Conservation (phyloP, 805 yeast genomes). For the Hanseniaspora nectarophila region DNA sequence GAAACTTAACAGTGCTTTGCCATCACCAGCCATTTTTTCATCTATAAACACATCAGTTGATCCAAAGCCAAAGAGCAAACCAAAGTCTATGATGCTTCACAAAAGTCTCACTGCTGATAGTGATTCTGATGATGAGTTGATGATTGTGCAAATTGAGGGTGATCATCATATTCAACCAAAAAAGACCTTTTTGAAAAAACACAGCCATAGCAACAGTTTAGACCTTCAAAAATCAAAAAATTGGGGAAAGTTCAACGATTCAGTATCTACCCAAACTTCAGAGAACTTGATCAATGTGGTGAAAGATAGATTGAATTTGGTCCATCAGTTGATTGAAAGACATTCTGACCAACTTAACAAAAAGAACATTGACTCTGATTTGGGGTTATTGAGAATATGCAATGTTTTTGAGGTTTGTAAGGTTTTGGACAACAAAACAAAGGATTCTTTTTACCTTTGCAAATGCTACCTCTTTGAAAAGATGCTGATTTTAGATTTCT, state of each 20-base stretch:
- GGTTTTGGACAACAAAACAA: conserved; percentile 16
- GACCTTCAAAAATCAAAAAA: background rate
- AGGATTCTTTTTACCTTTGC: conserved; percentile 21
- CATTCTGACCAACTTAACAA: conserved; percentile 20
- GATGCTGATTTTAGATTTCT: conserved; percentile 8
- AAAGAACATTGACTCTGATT: conserved; percentile 25
- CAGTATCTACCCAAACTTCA: background rate
- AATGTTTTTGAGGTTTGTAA: conserved; percentile 28
- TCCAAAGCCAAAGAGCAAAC: background rate
- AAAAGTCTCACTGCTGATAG: background rate
- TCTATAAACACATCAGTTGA: conserved; percentile 7
- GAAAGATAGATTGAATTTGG: conserved; percentile 21
- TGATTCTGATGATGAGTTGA: conserved; percentile 6
- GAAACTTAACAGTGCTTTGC: background rate
- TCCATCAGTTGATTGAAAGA: conserved; percentile 20
- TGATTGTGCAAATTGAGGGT: conserved; percentile 9
- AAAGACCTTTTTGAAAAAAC: background rate
- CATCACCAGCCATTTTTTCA: background rate
- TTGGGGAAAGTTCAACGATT: background rate
- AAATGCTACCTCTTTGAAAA: conserved; percentile 30
- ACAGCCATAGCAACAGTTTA: background rate
- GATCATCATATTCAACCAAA: background rate
- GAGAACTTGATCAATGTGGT: conserved; percentile 18
- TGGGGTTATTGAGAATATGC: conserved; percentile 30
- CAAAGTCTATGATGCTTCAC: background rate